Evolutionary conservation across 176 grass and related monocot species (phyloP), one percentile per base, ranked within the genome.

Genomic region (Cymbopogon citratus): DNA sequence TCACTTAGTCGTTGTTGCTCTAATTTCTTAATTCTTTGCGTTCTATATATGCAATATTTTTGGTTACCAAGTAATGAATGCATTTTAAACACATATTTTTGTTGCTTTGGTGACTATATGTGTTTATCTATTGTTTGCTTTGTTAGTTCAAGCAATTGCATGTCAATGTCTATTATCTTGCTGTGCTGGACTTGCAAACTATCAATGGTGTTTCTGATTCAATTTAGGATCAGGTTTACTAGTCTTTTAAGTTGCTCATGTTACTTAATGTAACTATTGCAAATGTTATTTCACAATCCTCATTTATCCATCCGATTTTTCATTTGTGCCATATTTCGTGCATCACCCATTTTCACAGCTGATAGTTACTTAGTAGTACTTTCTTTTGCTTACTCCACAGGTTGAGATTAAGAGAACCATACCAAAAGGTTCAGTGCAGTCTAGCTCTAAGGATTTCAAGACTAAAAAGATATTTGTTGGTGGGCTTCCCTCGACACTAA

Each of bases 331-430:
- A 52, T 25, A 46, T 12, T 8, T 57, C 13, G 40, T 70, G n/a
- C 56, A 23, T 34, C 44, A 39, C 28, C 3, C 61, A 27, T 66
- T 66, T 45, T 84, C 7, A 19, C 36, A 29, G 63, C 14, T 81
- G 41, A 62, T 13, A 68, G n/a, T 70, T 66, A 54, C 63, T 61
- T 25, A 75, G 6, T 70, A 45, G 52, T 23, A 18, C 83, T 75
- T 12, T 6, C 38, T 70, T 18, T 38, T 78, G 66, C 52, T 66
- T 51, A 72, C 44, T 93, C 23, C 4, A 0, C 77, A 98, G 96
- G 96, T 98, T 81, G 96, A 98, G 77, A 98, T 98, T 61, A 98
- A 98, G 80, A 89, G 95, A 85, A 98, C 89, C 26, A 95, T 98
- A 67, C 92, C 96, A 75, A 98, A 92, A 90, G 87, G 87, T 85